Base-by-base conservation (phyloP, 1,284 basidiomycete species). In the Apiotrichum siamense region DNA sequence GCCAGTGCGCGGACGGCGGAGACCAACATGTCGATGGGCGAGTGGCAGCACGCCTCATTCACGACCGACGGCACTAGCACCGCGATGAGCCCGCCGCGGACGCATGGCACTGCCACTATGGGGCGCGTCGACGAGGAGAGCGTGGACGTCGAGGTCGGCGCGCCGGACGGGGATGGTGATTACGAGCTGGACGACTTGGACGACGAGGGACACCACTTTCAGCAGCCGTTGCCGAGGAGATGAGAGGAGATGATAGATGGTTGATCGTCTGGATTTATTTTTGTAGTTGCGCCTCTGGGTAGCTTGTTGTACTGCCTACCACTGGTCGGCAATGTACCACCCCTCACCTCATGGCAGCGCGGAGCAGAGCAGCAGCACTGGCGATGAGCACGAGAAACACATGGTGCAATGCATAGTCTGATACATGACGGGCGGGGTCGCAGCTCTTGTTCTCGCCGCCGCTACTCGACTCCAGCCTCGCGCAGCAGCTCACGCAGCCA, bases 401-500 rank as follows among this genome's bases (percentile, higher is more conserved):
- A n/a, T n/a, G n/a, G n/a, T n/a, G n/a, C n/a, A n/a, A n/a, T n/a
- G n/a, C n/a, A n/a, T n/a, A n/a, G n/a, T n/a, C n/a, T n/a, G n/a
- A n/a, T n/a, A n/a, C n/a, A n/a, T n/a, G n/a, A n/a, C n/a, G n/a
- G n/a, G n/a, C n/a, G n/a, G n/a, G n/a, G n/a, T n/a, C n/a, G n/a
- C n/a, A n/a, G n/a, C n/a, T n/a, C n/a, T n/a, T n/a, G n/a, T n/a
- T n/a, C n/a, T n/a, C n/a, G n/a, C n/a, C n/a, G n/a, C n/a, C n/a
- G n/a, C n/a, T n/a, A n/a, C n/a, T n/a, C n/a, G 26, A 42, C 27
- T 3, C 40, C 40, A 4, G 42, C 42, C 20, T 44, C 42, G 3
- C 10, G 6, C 13, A 44, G 33, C 32, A 35, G 24, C 24, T 12
- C 11, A 2, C 9, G 4, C 15, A 89, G 67, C 84, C 85, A 86